Evolutionary conservation across 2,329 filamentous ascomycete genomes (phyloP).

Genomic region (Pseudogymnoascus sp.): DNA sequence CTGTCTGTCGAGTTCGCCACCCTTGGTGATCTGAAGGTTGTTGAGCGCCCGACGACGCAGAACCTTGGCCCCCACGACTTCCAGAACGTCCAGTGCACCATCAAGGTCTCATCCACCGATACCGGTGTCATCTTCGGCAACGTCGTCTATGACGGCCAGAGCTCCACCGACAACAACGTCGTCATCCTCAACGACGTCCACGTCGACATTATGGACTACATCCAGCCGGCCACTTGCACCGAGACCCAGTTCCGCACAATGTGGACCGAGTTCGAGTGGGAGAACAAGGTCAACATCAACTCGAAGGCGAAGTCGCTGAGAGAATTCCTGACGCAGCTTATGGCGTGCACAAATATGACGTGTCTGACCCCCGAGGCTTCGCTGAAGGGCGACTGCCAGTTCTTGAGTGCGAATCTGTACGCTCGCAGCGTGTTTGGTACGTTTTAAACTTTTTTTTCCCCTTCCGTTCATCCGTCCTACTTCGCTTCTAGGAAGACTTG

Average conservation of each 20-base stretch:
- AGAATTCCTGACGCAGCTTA: conserved; percentile 86
- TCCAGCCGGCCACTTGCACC: conserved; percentile 90
- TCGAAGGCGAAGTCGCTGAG: conserved; percentile 87
- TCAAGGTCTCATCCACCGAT: conserved; percentile 97
- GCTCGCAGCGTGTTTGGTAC: conserved; percentile 96
- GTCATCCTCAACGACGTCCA: conserved; percentile 98
- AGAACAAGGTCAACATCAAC: conserved; percentile 99
- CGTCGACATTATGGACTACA: conserved; percentile 99
- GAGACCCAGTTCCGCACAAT: conserved; percentile 99
- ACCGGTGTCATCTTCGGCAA: conserved; percentile 99
- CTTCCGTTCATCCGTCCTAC: not conserved
- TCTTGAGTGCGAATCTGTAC: conserved; percentile 93
- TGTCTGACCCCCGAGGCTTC: conserved; percentile 94
- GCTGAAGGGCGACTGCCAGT: conserved; percentile 94
- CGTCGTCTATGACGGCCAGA: conserved; percentile 91
- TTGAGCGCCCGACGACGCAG: conserved; percentile 91
- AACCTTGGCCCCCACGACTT: conserved; percentile 94
- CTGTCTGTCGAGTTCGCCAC: conserved; percentile 98
- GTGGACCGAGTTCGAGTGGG: conserved; percentile 99
- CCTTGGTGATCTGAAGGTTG: conserved; percentile 92
- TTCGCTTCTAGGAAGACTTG: not conserved
- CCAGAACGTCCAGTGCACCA: conserved; percentile 95
- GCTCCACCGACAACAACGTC: conserved; percentile 87
- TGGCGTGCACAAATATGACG: conserved; percentile 98
- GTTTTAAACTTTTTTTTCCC: conserved; percentile 31